These are phyloP conservation scores for Petunia axillaris DNA, from an alignment of 257 asterid genomes.

Conservation along the genomic window DNA sequence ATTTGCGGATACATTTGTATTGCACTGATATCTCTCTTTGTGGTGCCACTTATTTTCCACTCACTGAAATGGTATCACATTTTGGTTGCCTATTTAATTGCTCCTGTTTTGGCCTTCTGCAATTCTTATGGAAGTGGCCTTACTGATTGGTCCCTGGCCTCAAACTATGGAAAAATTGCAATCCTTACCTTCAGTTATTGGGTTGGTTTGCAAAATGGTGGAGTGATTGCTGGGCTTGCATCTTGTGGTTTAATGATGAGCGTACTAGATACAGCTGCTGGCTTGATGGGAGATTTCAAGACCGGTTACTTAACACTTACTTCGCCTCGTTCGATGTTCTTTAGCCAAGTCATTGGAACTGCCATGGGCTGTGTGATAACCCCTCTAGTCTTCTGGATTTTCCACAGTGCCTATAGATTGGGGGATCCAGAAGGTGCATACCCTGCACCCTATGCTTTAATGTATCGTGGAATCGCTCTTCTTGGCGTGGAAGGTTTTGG, in stretches of 20 bases:
- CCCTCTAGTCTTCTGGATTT: constrained; percentile 45
- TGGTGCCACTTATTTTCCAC: constrained; percentile 44
- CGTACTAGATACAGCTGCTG: constrained; percentile 41
- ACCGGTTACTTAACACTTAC: constrained; percentile 48
- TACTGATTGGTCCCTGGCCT: constrained; percentile 52
- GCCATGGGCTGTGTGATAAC: constrained; percentile 45
- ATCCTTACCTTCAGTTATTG: constrained; percentile 43
- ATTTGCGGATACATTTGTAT: constrained; percentile 33
- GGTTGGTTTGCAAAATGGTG: constrained; percentile 44
- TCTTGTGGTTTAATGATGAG: constrained; percentile 49
- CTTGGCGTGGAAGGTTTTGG: constrained; percentile 47
- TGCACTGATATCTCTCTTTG: constrained; percentile 38
- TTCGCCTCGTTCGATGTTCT: constrained; percentile 45
- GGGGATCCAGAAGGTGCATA: constrained; percentile 42
- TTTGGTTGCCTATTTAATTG: constrained; percentile 40
- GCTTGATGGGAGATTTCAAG: constrained; percentile 49
- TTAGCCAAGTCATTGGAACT: constrained; percentile 45
- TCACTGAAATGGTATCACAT: constrained; percentile 46
- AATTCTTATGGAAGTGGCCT: constrained; percentile 53
- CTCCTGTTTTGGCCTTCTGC: constrained; percentile 51
- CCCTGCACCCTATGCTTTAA: constrained; percentile 45
- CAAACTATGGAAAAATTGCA: constrained; percentile 49
- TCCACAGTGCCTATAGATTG: constrained; percentile 38
- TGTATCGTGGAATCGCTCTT: constrained; percentile 48
- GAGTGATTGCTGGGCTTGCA: constrained; percentile 48